Evolutionary conservation across 1,284 basidiomycete genomes (phyloP).

Genomic region (Apiotrichum laibachii): DNA sequence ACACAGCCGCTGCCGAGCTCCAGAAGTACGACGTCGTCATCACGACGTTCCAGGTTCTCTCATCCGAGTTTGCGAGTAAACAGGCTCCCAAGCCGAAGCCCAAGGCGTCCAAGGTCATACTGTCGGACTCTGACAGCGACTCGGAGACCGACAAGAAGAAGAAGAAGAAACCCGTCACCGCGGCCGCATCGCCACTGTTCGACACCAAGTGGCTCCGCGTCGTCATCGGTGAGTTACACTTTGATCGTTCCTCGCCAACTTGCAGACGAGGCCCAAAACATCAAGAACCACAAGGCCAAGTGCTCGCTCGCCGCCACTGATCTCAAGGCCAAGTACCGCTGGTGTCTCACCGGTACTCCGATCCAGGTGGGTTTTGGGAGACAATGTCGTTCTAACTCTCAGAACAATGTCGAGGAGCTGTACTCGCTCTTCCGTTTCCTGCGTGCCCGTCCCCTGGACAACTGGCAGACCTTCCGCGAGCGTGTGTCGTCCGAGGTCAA

Average conservation of each 20-base stretch:
- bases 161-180: conserved; percentile 52
- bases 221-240: conserved; percentile 63
- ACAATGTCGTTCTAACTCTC: conserved; percentile 30
- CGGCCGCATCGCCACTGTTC: conserved; percentile 65
- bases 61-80: conserved; percentile 59
- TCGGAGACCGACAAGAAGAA: conserved; percentile 31
- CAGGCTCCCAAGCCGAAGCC: not conserved
- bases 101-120: not conserved
- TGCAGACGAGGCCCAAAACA: conserved; percentile 92
- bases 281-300: conserved; percentile 88
- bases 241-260: not conserved
- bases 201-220: conserved; percentile 78
- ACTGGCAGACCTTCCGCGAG: conserved; percentile 73
- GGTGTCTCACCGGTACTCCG: conserved; percentile 88
- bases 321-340: conserved; percentile 73
- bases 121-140: conserved; percentile 48
- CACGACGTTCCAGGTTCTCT: conserved; percentile 77
- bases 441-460: conserved; percentile 74
- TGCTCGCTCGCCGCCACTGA: conserved; percentile 75
- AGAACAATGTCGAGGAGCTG: conserved; percentile 87
- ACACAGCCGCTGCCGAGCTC: conserved; percentile 61
- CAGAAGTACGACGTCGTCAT: conserved; percentile 68
- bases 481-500: conserved; percentile 80
- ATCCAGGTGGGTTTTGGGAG: conserved; percentile 59
- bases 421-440: conserved; percentile 88